phyloP scores from a whole-genome alignment of 2,329 filamentous ascomycete genomes.

The Hirsutella thompsonii region DNA sequence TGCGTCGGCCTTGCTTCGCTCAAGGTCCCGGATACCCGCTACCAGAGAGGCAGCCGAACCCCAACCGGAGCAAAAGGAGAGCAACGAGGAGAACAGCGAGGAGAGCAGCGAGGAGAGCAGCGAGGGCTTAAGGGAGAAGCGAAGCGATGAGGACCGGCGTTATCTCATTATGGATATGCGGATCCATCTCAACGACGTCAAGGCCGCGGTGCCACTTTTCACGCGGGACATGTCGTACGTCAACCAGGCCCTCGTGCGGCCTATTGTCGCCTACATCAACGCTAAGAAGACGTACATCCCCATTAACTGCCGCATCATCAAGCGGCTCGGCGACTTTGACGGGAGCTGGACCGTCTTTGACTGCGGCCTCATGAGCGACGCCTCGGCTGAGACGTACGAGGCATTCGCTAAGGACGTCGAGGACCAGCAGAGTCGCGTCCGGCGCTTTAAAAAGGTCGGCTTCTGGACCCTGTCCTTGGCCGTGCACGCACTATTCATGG shows the following conservation, averaged over 20 bases:
- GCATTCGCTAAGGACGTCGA: conserved; percentile 88
- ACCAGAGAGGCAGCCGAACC: conserved; percentile 5
- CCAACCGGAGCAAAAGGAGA: conserved; percentile 5
- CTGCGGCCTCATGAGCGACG: conserved; percentile 84
- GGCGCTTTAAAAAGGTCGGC: conserved; percentile 87
- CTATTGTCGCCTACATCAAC: conserved; percentile 98
- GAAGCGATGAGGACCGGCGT: conserved; percentile 51
- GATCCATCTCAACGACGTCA: conserved; percentile 91
- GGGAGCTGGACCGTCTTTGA: conserved; percentile 93
- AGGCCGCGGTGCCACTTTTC: conserved; percentile 85
- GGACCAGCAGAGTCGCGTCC: conserved; percentile 72
- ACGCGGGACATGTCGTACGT: conserved; percentile 86
- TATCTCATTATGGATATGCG: conserved; percentile 89
- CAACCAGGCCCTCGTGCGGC: conserved; percentile 87
- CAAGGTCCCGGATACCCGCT: conserved; percentile 20
- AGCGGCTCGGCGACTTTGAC: conserved; percentile 78
- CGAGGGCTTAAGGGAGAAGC: too few relatives aligned
- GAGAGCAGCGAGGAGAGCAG: background rate
- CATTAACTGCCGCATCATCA: conserved; percentile 87
- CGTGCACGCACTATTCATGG: conserved; percentile 87
- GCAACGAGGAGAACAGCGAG: conserved; percentile 2
- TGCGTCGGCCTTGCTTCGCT: conserved; percentile 14
- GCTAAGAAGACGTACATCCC: conserved; percentile 90
- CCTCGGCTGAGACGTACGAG: conserved; percentile 86
- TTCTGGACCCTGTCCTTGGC: conserved; percentile 91